Base-by-base conservation (phyloP, 192 early-diverging fungal genomes). In the Linnemannia zychae region DNA sequence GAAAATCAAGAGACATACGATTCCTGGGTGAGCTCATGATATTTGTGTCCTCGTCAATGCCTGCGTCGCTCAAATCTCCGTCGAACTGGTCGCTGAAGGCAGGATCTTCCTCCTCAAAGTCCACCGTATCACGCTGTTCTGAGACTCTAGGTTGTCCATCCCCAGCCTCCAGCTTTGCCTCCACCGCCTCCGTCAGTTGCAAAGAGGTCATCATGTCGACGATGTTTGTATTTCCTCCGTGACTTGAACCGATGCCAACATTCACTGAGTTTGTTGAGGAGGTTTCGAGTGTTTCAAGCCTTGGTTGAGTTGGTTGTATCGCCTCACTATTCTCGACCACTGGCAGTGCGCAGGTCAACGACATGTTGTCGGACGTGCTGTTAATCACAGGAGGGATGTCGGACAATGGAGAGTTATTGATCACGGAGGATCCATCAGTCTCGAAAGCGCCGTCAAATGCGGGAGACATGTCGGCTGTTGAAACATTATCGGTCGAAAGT, bases 1-100 rank as follows among this genome's bases (percentile, higher is more conserved):
- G 70, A 47, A 78, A 78, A 34, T 71, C 68, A 18, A 78, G 57
- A 22, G 77, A 78, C 77, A 78, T 78, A 20, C 77, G 76, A 31
- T 68, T 78, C 52, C 68, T 76, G 33, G 60, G 20, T 20, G 50
- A 53, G 36, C 22, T 17, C 31, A 69, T 38, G 67, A n/a, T 33
- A 38, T 60, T 60, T n/a, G 24, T 33, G 36, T 69, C 67, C 20
- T 69, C 38, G 67, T 69, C 33, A 69, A 40, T 33, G 4, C 67
- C 36, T 18, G 33, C 67, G 33, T 38, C 38, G 67, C 38, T 40
- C 37, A 69, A 36, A 20, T 69, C 67, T 38, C 24, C 28, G 15
- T 40, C 44, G 24, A 47, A 47, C 28, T 63, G 57, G 28, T 63
- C 57, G 24, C 57, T 63, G 28, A n/a, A 63, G 57, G 57, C 57